Percentiles rank a stretch among this genome's conserved stretches.
Evolutionary conservation across 2,329 filamentous ascomycete species (phyloP).

Genomic region (Immersiporthe knoxdaviesiana): DNA sequence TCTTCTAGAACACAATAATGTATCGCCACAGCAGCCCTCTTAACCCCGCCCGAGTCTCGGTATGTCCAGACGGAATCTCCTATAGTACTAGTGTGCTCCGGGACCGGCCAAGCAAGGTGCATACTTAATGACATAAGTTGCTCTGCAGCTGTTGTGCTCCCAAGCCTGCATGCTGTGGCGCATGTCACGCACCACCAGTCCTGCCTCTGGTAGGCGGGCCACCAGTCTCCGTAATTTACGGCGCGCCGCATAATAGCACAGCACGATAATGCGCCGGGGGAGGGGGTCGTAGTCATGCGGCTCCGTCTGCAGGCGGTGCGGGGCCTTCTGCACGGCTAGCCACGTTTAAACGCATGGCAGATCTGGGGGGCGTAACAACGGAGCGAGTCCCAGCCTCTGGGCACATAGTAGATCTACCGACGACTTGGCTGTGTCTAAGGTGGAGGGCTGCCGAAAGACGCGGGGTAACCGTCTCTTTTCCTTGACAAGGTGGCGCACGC

Average conservation of each 20-base stretch:
- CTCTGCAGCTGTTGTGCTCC: not conserved
- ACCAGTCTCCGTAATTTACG: not conserved
- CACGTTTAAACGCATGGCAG: not conserved
- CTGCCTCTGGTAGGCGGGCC: constrained; percentile 3
- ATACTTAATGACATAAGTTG: not conserved
- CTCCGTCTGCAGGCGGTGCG: not conserved
- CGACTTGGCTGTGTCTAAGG: not conserved
- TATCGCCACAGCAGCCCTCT: constrained; percentile 2
- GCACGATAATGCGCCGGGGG: not conserved
- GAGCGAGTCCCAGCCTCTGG: not conserved
- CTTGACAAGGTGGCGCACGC: not conserved
- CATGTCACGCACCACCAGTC: not conserved
- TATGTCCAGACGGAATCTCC: not conserved
- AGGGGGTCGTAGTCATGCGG: constrained; percentile 7
- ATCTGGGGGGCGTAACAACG: not conserved
- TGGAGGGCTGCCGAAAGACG: not conserved
- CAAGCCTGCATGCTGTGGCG: not conserved
- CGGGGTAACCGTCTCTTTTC: not conserved
- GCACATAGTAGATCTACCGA: not conserved
- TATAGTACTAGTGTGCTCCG: not conserved
- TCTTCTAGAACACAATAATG: constrained; percentile 19
- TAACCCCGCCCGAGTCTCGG: not conserved
- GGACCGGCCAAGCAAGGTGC: not conserved
- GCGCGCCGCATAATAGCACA: not conserved
- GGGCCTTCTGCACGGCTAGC: constrained; percentile 7